Base-by-base conservation (phyloP, 1,139 yeast species). In the Candida glucosophila region DNA sequence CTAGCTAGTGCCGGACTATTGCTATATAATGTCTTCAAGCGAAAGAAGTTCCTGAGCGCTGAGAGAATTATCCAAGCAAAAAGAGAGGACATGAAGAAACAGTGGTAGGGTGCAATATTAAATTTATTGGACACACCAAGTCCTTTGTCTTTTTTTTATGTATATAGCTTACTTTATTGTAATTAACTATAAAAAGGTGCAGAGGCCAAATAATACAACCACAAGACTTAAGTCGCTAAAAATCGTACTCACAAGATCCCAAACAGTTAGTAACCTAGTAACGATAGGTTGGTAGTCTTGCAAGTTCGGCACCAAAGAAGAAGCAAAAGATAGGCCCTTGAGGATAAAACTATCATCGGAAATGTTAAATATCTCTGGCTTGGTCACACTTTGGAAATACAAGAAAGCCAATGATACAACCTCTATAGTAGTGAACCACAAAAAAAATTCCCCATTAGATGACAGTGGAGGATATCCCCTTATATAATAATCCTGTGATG, bases 1-100 rank as follows among this genome's bases (percentile, higher is more conserved):
- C 42, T 79, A 20, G 69, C 81, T 19, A 79, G 94, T 24, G 45
- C 86, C 0, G 72, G 77, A 17, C 66, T 82, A 47, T 61, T 88
- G 32, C 23, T 45, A 8, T 64, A 57, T 37, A 43, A 47, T 18
- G 41, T 58, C 31, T 41, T 45, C 40, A 63, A 58, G 40, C 44
- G 40, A 22, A 47, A 46, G 29, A 50, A 49, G 27, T 49, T 43
- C 30, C 43, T 44, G 32, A 45, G 58, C 29, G 70, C 69, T 4
- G 69, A 64, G 19, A 55, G 49, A 42, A 41, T 61, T 10, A 44
- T 64, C 20, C 62, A 50, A 17, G 68, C 67, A 9, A 64, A 63
- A 44, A 49, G 60, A 31, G 47, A 41, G 29, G 58, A 58, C 29
- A 58, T 58, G 66, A 49, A 44, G 35, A 45, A 37, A 27, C 44